Conservation (phyloP, 140 eudicot species). For the Bidens hawaiensis region DNA sequence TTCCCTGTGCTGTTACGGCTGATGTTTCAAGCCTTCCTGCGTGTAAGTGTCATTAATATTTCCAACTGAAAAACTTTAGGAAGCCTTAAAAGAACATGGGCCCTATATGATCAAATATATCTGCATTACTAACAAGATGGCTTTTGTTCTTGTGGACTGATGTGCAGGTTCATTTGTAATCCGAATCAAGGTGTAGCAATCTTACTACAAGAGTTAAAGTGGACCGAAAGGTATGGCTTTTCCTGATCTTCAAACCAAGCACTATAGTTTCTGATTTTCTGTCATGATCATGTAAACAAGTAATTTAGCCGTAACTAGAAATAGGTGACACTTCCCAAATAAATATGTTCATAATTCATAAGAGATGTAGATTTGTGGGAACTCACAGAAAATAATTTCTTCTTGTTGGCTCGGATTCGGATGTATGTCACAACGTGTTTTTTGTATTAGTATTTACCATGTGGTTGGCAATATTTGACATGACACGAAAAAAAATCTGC, state of each 20-base stretch:
- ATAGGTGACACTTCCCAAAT: neutral
- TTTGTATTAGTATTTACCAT: no score
- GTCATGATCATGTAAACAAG: slow-evolving; percentile 18
- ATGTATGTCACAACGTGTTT: neutral
- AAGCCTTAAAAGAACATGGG: neutral
- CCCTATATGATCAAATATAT: neutral
- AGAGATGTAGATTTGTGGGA: neutral
- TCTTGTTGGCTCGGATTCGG: neutral
- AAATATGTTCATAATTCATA: neutral
- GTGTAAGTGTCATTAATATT: slow-evolving; percentile 42
- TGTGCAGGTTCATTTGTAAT: slow-evolving; percentile 32
- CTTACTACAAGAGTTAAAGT: slow-evolving; percentile 7
- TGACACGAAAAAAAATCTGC: no score
- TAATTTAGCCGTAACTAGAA: slow-evolving; percentile 16
- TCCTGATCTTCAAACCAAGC: slow-evolving; percentile 34
- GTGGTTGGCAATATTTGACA: no score
- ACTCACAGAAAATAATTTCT: neutral
- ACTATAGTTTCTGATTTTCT: neutral
- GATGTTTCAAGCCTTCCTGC: slow-evolving; percentile 93
- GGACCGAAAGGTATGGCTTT: slow-evolving; percentile 4
- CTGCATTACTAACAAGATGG: neutral
- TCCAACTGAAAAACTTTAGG: neutral
- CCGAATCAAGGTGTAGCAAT: slow-evolving; percentile 9
- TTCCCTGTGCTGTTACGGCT: slow-evolving; percentile 94
- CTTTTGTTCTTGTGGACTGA: neutral